Evolutionary conservation across 2,329 filamentous ascomycete species (phyloP).

Genomic region (Cordyceps cateniannulata): DNA sequence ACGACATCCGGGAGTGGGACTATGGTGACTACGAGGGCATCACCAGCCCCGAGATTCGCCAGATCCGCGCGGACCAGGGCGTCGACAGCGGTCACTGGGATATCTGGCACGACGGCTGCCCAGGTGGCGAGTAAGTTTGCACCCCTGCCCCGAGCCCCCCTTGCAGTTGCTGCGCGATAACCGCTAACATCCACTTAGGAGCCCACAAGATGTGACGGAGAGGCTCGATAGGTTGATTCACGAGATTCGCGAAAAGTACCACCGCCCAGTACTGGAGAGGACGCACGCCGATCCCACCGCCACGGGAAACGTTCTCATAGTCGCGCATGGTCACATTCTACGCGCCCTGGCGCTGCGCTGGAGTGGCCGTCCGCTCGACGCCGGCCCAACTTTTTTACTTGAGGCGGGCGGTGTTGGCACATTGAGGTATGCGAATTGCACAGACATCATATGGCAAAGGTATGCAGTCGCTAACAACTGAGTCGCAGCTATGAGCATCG

Average conservation of each 20-base stretch:
- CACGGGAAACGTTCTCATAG: constrained; percentile 46
- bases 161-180: background rate
- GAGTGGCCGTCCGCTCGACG: constrained; percentile 65
- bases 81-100: constrained; percentile 58
- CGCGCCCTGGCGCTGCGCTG: constrained; percentile 84
- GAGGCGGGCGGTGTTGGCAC: constrained; percentile 83
- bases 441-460: background rate
- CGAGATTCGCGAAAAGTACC: constrained; percentile 64
- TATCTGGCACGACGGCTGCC: constrained; percentile 86
- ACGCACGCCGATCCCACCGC: constrained; percentile 30
- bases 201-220: constrained; percentile 63
- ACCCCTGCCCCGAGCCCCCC: background rate
- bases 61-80: constrained; percentile 50
- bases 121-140: constrained; percentile 68
- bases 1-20: constrained; percentile 78
- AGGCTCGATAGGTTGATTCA: constrained; percentile 70
- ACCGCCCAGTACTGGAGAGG: constrained; percentile 54
- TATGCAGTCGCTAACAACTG: constrained; percentile 13
- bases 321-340: constrained; percentile 87
- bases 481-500: constrained; percentile 67
- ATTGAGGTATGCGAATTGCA: constrained; percentile 50
- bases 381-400: constrained; percentile 74
- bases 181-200: constrained; percentile 34
- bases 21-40: constrained; percentile 84
- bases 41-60: constrained; percentile 62